Evolutionary conservation across 352 stramenopile species (phyloP).

Genomic region (Phytophthora uliginosa): DNA sequence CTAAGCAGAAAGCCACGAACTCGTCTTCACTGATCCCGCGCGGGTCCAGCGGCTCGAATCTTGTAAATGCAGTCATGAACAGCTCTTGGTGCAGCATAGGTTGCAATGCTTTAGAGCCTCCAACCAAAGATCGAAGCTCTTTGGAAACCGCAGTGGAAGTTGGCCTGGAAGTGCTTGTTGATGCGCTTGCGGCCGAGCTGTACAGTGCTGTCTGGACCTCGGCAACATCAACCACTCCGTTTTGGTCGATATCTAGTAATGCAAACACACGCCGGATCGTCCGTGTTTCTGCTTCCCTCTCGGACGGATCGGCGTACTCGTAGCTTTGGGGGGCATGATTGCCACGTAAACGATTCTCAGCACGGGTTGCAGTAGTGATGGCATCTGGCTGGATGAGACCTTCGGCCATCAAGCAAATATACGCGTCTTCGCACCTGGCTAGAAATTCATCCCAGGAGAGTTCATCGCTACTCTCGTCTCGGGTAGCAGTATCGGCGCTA

Average conservation of each 20-base stretch:
- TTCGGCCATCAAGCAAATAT: slow-evolving; percentile 53
- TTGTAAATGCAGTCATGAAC: slow-evolving; percentile 73
- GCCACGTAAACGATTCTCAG: slow-evolving; percentile 1
- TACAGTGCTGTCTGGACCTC: slow-evolving; percentile 65
- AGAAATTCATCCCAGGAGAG: slow-evolving; percentile 70
- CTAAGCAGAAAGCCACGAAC: slow-evolving; percentile 81
- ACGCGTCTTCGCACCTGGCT: slow-evolving; percentile 55
- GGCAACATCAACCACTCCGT: slow-evolving; percentile 69
- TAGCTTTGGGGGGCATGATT: neutral
- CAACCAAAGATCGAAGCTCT: slow-evolving; percentile 49
- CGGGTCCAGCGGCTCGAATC: slow-evolving; percentile 66
- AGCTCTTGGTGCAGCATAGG: slow-evolving; percentile 66
- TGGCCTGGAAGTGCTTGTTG: slow-evolving; percentile 4
- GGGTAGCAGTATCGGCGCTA: neutral
- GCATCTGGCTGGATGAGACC: slow-evolving; percentile 34
- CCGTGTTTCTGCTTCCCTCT: slow-evolving; percentile 49
- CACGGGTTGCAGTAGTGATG: slow-evolving; percentile 1
- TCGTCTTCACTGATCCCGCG: slow-evolving; percentile 75
- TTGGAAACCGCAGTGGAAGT: slow-evolving; percentile 2
- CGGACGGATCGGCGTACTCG: slow-evolving; percentile 7
- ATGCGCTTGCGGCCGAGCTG: slow-evolving; percentile 22
- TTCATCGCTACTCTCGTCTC: slow-evolving; percentile 30
- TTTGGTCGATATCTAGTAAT: slow-evolving; percentile 66
- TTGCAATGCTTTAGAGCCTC: slow-evolving; percentile 57
- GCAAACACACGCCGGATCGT: slow-evolving; percentile 67